A percentile compares a stretch with the other conserved stretches of the same genome.
phyloP scores from a whole-genome alignment of 1,284 basidiomycete genomes.

The Puccinia triticina region DNA sequence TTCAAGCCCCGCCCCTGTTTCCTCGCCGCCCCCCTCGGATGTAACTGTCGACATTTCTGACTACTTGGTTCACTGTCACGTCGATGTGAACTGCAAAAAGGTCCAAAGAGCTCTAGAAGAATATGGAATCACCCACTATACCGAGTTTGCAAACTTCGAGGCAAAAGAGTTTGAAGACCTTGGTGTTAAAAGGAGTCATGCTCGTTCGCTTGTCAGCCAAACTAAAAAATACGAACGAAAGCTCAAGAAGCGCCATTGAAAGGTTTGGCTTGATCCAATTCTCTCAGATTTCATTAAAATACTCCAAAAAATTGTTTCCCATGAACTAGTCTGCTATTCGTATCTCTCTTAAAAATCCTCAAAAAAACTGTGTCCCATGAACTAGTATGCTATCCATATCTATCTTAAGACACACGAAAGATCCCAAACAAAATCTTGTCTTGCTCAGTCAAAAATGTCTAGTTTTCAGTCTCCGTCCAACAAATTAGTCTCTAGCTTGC shows the following conservation, averaged over 20 bases:
- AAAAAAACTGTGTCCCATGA: no score
- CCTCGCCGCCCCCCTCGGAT: background rate
- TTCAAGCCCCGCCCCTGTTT: background rate
- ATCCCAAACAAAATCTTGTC: background rate
- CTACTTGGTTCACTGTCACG: background rate
- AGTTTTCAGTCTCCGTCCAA: background rate
- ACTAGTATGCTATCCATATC: no score
- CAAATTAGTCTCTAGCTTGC: no score
- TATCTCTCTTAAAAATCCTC: no score
- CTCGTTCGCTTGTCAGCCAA: background rate
- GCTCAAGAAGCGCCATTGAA: background rate
- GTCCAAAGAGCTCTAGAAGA: background rate
- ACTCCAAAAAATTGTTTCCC: background rate
- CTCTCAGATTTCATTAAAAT: background rate
- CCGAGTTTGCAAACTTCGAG: background rate
- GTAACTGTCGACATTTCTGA: background rate
- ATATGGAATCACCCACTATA: background rate
- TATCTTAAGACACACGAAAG: background rate
- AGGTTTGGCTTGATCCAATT: background rate
- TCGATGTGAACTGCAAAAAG: background rate
- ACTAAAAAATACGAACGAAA: background rate
- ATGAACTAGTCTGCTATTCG: background rate
- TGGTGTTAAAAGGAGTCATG: background rate
- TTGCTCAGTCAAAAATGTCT: no score
- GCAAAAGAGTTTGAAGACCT: background rate